Conservation (phyloP, 805 yeast genomes). For the Yarrowia sp. region DNA sequence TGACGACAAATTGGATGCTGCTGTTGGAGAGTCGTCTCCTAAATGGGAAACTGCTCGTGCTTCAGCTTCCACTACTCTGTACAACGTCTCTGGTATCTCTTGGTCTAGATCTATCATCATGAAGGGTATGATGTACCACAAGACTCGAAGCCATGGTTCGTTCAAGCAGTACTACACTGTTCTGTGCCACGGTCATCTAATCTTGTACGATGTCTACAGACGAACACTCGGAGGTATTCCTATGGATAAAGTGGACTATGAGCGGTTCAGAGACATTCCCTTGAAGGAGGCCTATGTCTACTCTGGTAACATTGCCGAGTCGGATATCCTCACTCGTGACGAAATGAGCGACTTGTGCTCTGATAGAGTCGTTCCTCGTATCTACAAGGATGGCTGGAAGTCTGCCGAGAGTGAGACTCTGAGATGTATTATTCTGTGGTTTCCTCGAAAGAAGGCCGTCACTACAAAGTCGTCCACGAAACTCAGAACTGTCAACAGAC, state of each 20-base stretch:
- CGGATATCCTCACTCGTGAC: slow-evolving; percentile 53
- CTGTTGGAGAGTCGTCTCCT: slow-evolving; percentile 45
- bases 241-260: slow-evolving; percentile 50
- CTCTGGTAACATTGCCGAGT: slow-evolving; percentile 60
- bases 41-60: slow-evolving; percentile 59
- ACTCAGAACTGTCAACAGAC: slow-evolving; percentile 44
- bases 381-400: slow-evolving; percentile 80
- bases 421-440: slow-evolving; percentile 83
- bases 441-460: slow-evolving; percentile 55
- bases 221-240: slow-evolving; percentile 49
- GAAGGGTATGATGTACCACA: slow-evolving; percentile 68
- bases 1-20: slow-evolving; percentile 54
- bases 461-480: slow-evolving; percentile 1
- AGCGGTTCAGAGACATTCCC: slow-evolving; percentile 58
- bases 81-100: slow-evolving; percentile 57
- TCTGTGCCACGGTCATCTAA: slow-evolving; percentile 66
- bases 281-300: slow-evolving; percentile 69
- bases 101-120: slow-evolving; percentile 58
- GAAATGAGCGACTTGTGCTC: slow-evolving; percentile 38
- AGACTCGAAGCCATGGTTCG: slow-evolving; percentile 63
- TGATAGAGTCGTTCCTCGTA: slow-evolving; percentile 59
- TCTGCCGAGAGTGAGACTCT: slow-evolving; percentile 73
- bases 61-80: slow-evolving; percentile 51
- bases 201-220: slow-evolving; percentile 53
- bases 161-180: slow-evolving; percentile 63